Percentiles rank a stretch among this genome's conserved stretches.
These are phyloP conservation scores for Zarea fungicola DNA, from an alignment of 2,329 filamentous ascomycete species.

Conservation along the genomic window DNA sequence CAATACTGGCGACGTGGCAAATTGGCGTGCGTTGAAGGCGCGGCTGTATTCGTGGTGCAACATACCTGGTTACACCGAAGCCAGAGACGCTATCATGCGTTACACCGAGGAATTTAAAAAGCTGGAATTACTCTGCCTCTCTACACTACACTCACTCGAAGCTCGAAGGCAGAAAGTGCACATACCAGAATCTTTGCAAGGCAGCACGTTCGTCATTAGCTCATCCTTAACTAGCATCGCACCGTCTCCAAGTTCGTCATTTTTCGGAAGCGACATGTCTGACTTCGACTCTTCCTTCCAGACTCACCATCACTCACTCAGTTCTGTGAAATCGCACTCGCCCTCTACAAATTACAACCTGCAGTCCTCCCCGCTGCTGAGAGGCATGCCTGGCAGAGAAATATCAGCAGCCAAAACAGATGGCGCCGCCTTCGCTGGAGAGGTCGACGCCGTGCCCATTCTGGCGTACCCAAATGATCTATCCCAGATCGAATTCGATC, in stretches of 20 bases:
- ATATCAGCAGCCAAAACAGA: conserved; percentile 34
- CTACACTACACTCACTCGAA: conserved; percentile 1
- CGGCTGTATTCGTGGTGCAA: conserved; percentile 30
- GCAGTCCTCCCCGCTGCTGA: conserved; percentile 36
- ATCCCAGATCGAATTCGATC: conserved; percentile 28
- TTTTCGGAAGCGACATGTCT: not conserved
- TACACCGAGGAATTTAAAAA: conserved; percentile 32
- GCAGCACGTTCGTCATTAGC: not conserved
- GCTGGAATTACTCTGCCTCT: conserved; percentile 22
- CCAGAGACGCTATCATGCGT: conserved; percentile 24
- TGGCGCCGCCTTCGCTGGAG: conserved; percentile 28
- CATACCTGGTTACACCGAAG: conserved; percentile 25
- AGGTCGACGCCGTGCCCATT: conserved; percentile 25
- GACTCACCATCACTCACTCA: not conserved
- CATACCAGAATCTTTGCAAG: not conserved
- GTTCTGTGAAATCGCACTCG: not conserved
- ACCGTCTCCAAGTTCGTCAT: not conserved
- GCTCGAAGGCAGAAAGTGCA: not conserved
- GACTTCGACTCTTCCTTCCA: not conserved
- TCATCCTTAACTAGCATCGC: not conserved
- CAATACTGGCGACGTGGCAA: conserved; percentile 17
- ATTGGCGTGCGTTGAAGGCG: conserved; percentile 23
- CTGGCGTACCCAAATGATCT: conserved; percentile 30
- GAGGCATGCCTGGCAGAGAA: conserved; percentile 34
- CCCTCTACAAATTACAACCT: not conserved